Percentiles rank a stretch among this genome's conserved stretches.
phyloP scores from a whole-genome alignment of 2,329 filamentous ascomycete genomes.

The Colletotrichum sublineola region DNA sequence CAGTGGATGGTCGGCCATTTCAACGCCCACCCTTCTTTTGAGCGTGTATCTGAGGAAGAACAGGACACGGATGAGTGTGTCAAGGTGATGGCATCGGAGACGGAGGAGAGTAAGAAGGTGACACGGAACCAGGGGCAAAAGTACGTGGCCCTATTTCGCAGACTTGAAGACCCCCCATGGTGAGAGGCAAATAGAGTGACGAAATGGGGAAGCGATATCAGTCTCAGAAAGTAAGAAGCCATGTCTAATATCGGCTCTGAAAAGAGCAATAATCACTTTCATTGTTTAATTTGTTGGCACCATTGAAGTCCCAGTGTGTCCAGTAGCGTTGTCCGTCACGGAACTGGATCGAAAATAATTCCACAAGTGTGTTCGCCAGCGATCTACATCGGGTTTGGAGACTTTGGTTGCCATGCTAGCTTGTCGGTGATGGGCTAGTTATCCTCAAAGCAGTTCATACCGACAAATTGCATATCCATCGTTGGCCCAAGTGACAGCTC shows the following conservation, averaged over 20 bases:
- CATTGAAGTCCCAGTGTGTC: not conserved
- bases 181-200: conserved; percentile 45
- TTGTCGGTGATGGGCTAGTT: not conserved
- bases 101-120: conserved; percentile 98
- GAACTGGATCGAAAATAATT: not conserved
- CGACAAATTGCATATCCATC: not conserved
- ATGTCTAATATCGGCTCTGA: not conserved
- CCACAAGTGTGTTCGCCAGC: not conserved
- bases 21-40: conserved; percentile 81
- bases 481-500: not conserved
- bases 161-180: conserved; percentile 85
- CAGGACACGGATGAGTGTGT: conserved; percentile 79
- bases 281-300: not conserved
- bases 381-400: not conserved
- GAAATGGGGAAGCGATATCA: not conserved
- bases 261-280: conserved; percentile 11
- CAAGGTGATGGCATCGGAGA: conserved; percentile 81
- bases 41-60: conserved; percentile 77
- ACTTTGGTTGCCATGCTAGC: not conserved
- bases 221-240: not conserved
- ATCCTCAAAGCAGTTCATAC: not conserved
- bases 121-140: conserved; percentile 90
- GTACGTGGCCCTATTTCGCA: conserved; percentile 89
- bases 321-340: not conserved
- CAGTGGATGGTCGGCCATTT: conserved; percentile 94